A percentile compares a stretch with the other conserved stretches of the same genome.
Evolutionary conservation across 768 basidiomycete genomes (phyloP).

Genomic region (Mycena leptocephala): DNA sequence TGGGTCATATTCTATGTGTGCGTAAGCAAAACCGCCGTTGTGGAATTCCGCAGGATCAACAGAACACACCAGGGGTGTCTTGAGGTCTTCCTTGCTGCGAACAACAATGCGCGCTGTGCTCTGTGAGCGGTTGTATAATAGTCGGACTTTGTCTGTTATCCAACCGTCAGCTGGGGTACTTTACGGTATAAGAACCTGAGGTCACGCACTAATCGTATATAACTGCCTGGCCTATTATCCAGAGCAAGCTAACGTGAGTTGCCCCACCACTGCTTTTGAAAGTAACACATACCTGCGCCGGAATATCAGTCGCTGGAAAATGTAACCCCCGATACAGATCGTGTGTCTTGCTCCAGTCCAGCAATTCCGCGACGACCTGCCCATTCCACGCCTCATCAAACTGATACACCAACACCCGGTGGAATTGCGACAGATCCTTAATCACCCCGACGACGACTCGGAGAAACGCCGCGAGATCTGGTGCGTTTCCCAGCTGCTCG

Average conservation of each 20-base stretch:
- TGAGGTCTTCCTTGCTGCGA: constrained; percentile 73
- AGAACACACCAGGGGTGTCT: constrained; percentile 71
- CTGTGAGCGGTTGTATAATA: constrained; percentile 83
- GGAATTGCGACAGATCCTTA: constrained; percentile 87
- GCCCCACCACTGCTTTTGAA: background rate
- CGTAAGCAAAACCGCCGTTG: background rate
- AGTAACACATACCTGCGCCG: constrained; percentile 67
- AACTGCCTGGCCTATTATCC: constrained; percentile 71
- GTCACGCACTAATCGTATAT: constrained; percentile 74
- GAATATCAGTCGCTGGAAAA: constrained; percentile 81
- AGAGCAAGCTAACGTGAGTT: background rate
- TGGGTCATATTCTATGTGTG: constrained; percentile 82
- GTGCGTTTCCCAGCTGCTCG: constrained; percentile 80
- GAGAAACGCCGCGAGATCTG: constrained; percentile 78
- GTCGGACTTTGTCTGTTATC: constrained; percentile 77
- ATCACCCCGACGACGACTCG: constrained; percentile 80
- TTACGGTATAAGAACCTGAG: background rate
- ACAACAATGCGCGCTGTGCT: constrained; percentile 83
- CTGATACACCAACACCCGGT: constrained; percentile 87
- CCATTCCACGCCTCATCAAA: constrained; percentile 89
- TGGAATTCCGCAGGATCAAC: too few relatives aligned
- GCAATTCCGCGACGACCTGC: constrained; percentile 83
- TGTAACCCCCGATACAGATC: constrained; percentile 83
- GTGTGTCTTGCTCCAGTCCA: constrained; percentile 83
- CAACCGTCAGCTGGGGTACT: background rate